phyloP scores from a whole-genome alignment of 1,284 basidiomycete species.

The Phenoliferia sp. region DNA sequence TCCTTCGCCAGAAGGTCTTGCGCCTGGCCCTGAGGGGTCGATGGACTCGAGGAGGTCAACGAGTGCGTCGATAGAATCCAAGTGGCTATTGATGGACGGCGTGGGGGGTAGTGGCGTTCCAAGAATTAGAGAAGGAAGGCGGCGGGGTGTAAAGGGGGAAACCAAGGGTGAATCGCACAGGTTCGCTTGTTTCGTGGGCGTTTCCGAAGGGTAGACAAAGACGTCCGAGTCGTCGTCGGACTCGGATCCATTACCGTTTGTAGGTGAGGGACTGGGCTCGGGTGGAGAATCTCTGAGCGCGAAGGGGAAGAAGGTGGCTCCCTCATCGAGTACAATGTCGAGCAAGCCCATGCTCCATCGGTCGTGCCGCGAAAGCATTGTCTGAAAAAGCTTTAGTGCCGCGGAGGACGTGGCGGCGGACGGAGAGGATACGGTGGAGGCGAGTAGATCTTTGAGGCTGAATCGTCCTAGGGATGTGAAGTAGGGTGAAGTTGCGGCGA shows the following conservation, averaged over 20 bases:
- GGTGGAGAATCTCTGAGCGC: slow-evolving; percentile 51
- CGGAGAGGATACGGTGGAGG: slow-evolving; percentile 67
- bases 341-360: slow-evolving; percentile 62
- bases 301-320: slow-evolving; percentile 68
- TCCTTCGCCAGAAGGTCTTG: slow-evolving; percentile 41
- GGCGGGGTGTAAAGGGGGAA: not conserved
- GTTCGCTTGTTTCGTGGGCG: not conserved
- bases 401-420: slow-evolving; percentile 62
- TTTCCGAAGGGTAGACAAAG: slow-evolving; percentile 17
- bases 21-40: slow-evolving; percentile 57
- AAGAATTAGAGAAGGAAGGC: not conserved
- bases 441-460: slow-evolving; percentile 78
- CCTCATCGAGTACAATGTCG: slow-evolving; percentile 60
- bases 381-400: slow-evolving; percentile 71
- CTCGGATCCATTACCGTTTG: slow-evolving; percentile 11
- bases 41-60: slow-evolving; percentile 70
- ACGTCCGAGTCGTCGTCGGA: slow-evolving; percentile 20
- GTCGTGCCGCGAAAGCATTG: slow-evolving; percentile 67
- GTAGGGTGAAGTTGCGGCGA: slow-evolving; percentile 57
- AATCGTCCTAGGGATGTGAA: slow-evolving; percentile 76
- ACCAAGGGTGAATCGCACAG: not conserved
- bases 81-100: slow-evolving; percentile 18
- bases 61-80: slow-evolving; percentile 58
- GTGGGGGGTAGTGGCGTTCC: slow-evolving; percentile 4
- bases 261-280: slow-evolving; percentile 44